phyloP scores from a whole-genome alignment of 1,284 basidiomycete genomes.

The Neolentinus lepideus region DNA sequence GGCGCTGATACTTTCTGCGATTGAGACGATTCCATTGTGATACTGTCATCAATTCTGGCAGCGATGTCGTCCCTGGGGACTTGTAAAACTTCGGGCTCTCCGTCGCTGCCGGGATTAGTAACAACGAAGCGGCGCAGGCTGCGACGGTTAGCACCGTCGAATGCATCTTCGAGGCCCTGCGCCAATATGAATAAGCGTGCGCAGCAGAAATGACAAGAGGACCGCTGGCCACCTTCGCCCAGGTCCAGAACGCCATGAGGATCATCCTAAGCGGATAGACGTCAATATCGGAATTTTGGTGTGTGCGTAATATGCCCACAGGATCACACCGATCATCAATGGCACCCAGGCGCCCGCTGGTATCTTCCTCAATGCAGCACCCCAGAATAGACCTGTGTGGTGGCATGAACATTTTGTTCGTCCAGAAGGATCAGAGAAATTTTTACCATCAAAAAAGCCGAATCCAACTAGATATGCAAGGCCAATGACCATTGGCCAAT shows the following conservation, averaged over 20 bases:
- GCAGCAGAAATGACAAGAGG: not conserved
- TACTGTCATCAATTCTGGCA: not conserved
- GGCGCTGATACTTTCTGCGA: not conserved
- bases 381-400: slow-evolving; percentile 50
- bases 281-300: no score
- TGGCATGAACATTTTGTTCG: not conserved
- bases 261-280: slow-evolving; percentile 24
- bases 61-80: slow-evolving; percentile 4
- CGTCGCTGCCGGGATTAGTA: slow-evolving; percentile 1
- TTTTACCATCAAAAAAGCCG: slow-evolving; percentile 49
- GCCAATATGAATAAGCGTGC: not conserved
- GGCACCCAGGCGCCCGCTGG: slow-evolving; percentile 61
- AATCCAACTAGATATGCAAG: slow-evolving; percentile 45
- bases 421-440: not conserved
- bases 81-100: slow-evolving; percentile 4
- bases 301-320: no score
- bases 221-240: slow-evolving; percentile 49
- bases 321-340: slow-evolving; percentile 46
- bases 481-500: slow-evolving; percentile 34
- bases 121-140: slow-evolving; percentile 47
- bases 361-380: slow-evolving; percentile 51
- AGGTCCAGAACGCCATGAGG: slow-evolving; percentile 56
- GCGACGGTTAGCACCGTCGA: slow-evolving; percentile 46
- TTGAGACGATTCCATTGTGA: not conserved
- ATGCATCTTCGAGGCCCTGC: slow-evolving; percentile 51